Percentiles rank a stretch among this genome's conserved stretches.
phyloP scores from a whole-genome alignment of 2,329 filamentous ascomycete species.

The Coniochaeta sp. region DNA sequence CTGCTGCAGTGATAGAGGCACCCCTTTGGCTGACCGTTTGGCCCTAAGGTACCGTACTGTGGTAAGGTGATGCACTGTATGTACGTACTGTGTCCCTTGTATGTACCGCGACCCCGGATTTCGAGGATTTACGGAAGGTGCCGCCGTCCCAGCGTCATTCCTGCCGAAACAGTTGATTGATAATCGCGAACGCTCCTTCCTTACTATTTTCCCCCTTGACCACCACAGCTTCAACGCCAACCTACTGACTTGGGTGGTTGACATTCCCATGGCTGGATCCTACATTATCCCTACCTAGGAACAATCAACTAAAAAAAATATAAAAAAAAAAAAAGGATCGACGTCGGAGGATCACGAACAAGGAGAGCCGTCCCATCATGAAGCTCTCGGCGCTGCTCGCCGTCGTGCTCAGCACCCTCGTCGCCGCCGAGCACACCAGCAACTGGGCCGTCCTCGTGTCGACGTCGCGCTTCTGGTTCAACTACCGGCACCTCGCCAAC shows the following conservation, averaged over 20 bases:
- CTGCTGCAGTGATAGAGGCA: too few species aligned
- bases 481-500: constrained; percentile 97
- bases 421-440: constrained; percentile 75
- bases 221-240: neutral
- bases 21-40: neutral
- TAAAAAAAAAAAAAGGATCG: too few species aligned
- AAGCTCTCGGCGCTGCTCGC: constrained; percentile 43
- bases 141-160: neutral
- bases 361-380: constrained; percentile 31
- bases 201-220: neutral
- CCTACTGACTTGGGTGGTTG: too few species aligned
- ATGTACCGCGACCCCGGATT: neutral
- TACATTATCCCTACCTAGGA: too few species aligned
- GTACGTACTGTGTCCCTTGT: too few species aligned
- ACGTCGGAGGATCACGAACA: neutral
- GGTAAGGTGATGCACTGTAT: too few species aligned
- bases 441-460: constrained; percentile 99
- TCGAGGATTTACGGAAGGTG: neutral
- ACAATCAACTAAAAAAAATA: too few species aligned
- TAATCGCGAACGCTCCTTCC: neutral
- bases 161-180: neutral
- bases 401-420: constrained; percentile 37
- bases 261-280: neutral
- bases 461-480: constrained; percentile 99
- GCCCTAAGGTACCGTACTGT: too few species aligned